Evolutionary conservation across 768 basidiomycete genomes (phyloP).

Genomic region (Lanmaoa rubissima): DNA sequence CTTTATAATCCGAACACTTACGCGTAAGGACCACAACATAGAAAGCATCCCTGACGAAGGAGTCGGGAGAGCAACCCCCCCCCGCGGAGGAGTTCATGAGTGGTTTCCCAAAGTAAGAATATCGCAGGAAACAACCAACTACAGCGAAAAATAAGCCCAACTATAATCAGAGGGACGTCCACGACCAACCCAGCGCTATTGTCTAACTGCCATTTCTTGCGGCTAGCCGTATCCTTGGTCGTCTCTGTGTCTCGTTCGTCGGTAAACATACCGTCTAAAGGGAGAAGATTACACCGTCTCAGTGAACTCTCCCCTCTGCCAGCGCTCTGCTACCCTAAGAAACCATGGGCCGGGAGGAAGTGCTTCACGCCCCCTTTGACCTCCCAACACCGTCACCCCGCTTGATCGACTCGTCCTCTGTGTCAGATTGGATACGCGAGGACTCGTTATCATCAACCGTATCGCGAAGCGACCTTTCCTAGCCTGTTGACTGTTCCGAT

Average conservation of each 20-base stretch:
- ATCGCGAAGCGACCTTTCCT: no score
- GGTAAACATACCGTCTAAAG: constrained; percentile 33
- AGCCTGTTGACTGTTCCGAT: constrained; percentile 33
- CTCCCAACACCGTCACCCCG: constrained; percentile 26
- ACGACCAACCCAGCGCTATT: no score
- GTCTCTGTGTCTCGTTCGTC: constrained; percentile 58
- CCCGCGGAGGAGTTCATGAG: constrained; percentile 4
- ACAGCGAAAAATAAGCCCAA: no score
- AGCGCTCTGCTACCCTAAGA: constrained; percentile 16
- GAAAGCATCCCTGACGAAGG: constrained; percentile 11
- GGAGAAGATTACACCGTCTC: constrained; percentile 26
- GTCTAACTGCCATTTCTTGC: constrained; percentile 41
- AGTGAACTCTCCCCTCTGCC: constrained; percentile 23
- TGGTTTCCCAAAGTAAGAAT: neutral
- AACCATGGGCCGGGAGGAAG: constrained; percentile 16
- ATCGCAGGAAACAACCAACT: constrained; percentile 3
- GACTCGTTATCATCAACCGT: no score
- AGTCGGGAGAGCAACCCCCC: constrained; percentile 3
- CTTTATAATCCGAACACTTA: no score
- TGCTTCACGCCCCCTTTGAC: constrained; percentile 31
- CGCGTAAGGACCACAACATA: no score
- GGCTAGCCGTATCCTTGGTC: constrained; percentile 50
- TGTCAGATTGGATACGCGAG: constrained; percentile 23
- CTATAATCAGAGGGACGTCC: no score
- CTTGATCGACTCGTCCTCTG: constrained; percentile 35